Percentiles rank a stretch among this genome's conserved stretches.
Conservation (phyloP, 805 yeast species). For the Wickerhamiella spandovensis region DNA sequence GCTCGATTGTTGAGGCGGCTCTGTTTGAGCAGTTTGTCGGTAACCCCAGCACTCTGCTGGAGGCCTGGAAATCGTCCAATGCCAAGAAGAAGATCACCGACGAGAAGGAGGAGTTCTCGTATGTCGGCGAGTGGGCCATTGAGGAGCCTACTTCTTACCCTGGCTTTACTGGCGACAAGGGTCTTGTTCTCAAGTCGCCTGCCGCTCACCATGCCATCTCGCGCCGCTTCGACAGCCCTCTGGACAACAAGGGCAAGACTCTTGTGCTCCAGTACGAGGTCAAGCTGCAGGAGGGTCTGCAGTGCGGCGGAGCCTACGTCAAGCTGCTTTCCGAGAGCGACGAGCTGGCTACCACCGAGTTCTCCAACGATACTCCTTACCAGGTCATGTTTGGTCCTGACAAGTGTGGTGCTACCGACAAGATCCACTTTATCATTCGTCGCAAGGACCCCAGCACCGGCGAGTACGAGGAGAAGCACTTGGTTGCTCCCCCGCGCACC, state of each 20-base stretch:
- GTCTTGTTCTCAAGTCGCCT: slow-evolving; percentile 59
- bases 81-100: slow-evolving; percentile 23
- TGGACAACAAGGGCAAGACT: slow-evolving; percentile 48
- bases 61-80: slow-evolving; percentile 48
- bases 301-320: slow-evolving; percentile 84
- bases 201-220: slow-evolving; percentile 80
- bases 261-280: slow-evolving; percentile 84
- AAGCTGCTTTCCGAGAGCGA: slow-evolving; percentile 45
- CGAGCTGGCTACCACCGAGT: slow-evolving; percentile 31
- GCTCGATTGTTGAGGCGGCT: slow-evolving; percentile 10
- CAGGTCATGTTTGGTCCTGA: slow-evolving; percentile 94
- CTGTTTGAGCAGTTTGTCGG: slow-evolving; percentile 27
- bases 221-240: slow-evolving; percentile 39
- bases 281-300: slow-evolving; percentile 62
- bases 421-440: slow-evolving; percentile 62
- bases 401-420: slow-evolving; percentile 68
- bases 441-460: slow-evolving; percentile 43
- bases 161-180: slow-evolving; percentile 54
- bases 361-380: slow-evolving; percentile 56
- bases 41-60: slow-evolving; percentile 19
- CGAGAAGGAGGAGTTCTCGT: slow-evolving; percentile 40
- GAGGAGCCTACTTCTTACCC: slow-evolving; percentile 47
- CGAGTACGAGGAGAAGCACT: slow-evolving; percentile 53
- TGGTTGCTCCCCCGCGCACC: slow-evolving; percentile 55
- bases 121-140: slow-evolving; percentile 64